phyloP scores from a whole-genome alignment of 176 grass and related monocot genomes.

The Bothriochloa decipiens region DNA sequence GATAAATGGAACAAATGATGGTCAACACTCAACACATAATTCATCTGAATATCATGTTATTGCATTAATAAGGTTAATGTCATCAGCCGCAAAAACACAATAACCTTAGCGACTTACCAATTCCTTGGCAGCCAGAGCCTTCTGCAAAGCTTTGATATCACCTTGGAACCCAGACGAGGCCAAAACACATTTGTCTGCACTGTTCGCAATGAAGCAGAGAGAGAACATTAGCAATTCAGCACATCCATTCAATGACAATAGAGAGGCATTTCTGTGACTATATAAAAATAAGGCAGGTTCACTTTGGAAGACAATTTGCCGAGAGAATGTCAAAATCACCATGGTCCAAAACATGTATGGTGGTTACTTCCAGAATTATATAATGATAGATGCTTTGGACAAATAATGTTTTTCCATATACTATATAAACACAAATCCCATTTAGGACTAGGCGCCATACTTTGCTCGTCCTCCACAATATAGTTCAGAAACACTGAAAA shows the following conservation, averaged over 20 bases:
- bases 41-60: not conserved
- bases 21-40: not conserved
- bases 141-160: conserved; percentile 85
- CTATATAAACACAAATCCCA: not conserved
- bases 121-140: conserved; percentile 74
- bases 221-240: not conserved
- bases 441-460: not conserved
- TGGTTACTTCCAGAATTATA: not conserved
- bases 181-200: conserved; percentile 74
- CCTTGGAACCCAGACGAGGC: conserved; percentile 94
- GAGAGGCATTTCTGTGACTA: not conserved
- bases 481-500: not conserved
- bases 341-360: not conserved
- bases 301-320: not conserved
- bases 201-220: conserved; percentile 17
- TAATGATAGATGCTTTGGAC: not conserved
- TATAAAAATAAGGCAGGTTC: not conserved
- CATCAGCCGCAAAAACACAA: not conserved
- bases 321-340: not conserved
- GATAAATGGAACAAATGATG: not conserved
- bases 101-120: conserved; percentile 47
- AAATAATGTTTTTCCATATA: not conserved
- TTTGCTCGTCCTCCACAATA: not conserved
- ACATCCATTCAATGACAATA: not conserved
- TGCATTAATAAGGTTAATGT: not conserved